Evolutionary conservation across 2,329 filamentous ascomycete species (phyloP), one percentile per base, ranked within the genome.

Genomic region (Lachnellula occidentalis): DNA sequence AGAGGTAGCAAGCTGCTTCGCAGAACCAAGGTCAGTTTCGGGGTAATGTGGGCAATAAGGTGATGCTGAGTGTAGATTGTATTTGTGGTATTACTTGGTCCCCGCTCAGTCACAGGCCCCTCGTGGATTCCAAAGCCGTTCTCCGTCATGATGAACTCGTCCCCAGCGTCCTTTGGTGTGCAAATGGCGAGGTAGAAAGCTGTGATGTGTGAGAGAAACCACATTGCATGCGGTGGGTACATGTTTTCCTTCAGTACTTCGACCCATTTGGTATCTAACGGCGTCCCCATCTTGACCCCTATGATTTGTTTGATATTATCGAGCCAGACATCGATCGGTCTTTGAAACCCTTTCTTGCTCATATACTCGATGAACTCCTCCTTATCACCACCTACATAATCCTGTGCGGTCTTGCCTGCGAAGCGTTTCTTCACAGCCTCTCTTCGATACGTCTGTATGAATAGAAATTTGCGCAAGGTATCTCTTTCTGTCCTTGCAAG

Each of bases 381-480:
- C 45, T 46, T 60, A 46, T 71, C 68, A 34, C 66, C 45, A 11
- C 55, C 51, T 34, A 59, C 31, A 57, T 77, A 78, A 1, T 60
- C 63, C 2, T 71, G 67, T 0, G 60, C 34, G 1, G 50, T 63
- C 2, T 71, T 62, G 48, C 71, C 65, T 36, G 70, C 62, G 62
- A 70, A 76, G 1, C 72, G 67, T 12, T 53, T 52, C 51, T 70
- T 65, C 43, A 74, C 72, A 5, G 41, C 51, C 1, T 58, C 61
- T 8, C 65, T 62, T 21, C 74, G 71, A 45, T 76, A 77, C 54
- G 73, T 74, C 62, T 76, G 69, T 2, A 78, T 60, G 56, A 76
- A 77, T 2, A 75, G 64, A 50, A 76, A 76, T 51, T 75, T 76
- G 43, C 74, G 71, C 14, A 77, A 42, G 1, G 66, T 51, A 55